Conservation (phyloP, 768 basidiomycete species). For the Boletus bicolor region DNA sequence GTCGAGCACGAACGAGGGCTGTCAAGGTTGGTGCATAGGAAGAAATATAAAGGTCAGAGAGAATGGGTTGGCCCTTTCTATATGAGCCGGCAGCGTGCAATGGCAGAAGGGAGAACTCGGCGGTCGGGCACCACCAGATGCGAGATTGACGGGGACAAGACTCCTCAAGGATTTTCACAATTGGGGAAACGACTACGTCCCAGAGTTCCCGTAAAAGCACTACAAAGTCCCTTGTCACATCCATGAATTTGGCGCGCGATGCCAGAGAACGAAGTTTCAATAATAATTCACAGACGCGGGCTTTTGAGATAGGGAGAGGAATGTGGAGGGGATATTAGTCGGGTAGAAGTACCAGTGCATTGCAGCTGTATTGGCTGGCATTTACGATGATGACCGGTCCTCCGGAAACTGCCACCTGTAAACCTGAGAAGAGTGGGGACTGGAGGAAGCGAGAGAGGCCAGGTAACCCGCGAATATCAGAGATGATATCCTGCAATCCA, state of each 20-base stretch:
- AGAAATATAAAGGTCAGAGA: too few species aligned
- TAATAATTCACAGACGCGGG: background rate
- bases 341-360: too few species aligned
- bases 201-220: slow-evolving; percentile 19
- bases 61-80: too few species aligned
- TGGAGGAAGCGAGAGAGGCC: too few species aligned
- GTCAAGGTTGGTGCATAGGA: background rate
- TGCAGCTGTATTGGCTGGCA: too few species aligned
- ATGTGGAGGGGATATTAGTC: slow-evolving; percentile 7
- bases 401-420: too few species aligned
- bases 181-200: slow-evolving; percentile 15
- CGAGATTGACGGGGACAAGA: background rate
- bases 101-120: too few species aligned
- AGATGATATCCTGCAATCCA: too few species aligned
- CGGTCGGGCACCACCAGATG: slow-evolving; percentile 17
- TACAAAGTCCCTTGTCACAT: background rate
- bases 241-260: background rate
- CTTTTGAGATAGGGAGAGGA: background rate
- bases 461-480: too few species aligned
- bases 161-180: slow-evolving; percentile 5
- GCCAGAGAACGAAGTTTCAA: background rate
- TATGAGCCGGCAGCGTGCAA: too few species aligned
- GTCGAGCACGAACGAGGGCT: background rate
- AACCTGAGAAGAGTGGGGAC: too few species aligned
- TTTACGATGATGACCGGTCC: too few species aligned